These are phyloP conservation scores for Calcarisporium arbuscula DNA, from an alignment of 2,329 filamentous ascomycete species.

Conservation along the genomic window DNA sequence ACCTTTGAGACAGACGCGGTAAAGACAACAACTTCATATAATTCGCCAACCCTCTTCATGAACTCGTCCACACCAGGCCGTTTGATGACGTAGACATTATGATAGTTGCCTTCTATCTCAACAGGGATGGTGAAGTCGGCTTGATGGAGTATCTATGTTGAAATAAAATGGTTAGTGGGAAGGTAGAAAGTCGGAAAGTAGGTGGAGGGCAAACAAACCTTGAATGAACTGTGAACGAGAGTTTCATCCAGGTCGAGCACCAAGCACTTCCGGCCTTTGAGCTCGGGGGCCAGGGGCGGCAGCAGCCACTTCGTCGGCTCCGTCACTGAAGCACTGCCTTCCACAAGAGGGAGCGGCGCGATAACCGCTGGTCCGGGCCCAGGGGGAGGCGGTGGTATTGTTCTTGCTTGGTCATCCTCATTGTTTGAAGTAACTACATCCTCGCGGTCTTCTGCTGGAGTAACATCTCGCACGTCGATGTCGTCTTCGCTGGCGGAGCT, in stretches of 20 bases:
- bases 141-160: slow-evolving; percentile 94
- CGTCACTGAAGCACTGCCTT: slow-evolving; percentile 36
- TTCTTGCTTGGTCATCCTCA: slow-evolving; percentile 25
- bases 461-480: slow-evolving; percentile 60
- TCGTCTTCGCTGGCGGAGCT: slow-evolving; percentile 50
- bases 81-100: slow-evolving; percentile 99
- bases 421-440: slow-evolving; percentile 29
- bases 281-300: slow-evolving; percentile 71
- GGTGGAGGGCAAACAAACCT: slow-evolving; percentile 49
- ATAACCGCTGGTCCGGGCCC: slow-evolving; percentile 35
- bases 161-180: slow-evolving; percentile 12
- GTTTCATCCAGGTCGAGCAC: slow-evolving; percentile 96
- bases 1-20: slow-evolving; percentile 98
- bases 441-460: slow-evolving; percentile 45
- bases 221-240: slow-evolving; percentile 96
- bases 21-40: slow-evolving; percentile 98
- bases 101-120: slow-evolving; percentile 97
- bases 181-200: background rate
- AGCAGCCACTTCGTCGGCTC: slow-evolving; percentile 61
- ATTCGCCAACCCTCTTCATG: slow-evolving; percentile 95
- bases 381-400: slow-evolving; percentile 40
- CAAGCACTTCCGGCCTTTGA: slow-evolving; percentile 85
- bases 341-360: slow-evolving; percentile 31
- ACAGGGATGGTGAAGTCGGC: slow-evolving; percentile 98
- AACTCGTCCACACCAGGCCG: slow-evolving; percentile 97